phyloP scores from a whole-genome alignment of 2,329 filamentous ascomycete genomes.

The Aspergillus sp. region DNA sequence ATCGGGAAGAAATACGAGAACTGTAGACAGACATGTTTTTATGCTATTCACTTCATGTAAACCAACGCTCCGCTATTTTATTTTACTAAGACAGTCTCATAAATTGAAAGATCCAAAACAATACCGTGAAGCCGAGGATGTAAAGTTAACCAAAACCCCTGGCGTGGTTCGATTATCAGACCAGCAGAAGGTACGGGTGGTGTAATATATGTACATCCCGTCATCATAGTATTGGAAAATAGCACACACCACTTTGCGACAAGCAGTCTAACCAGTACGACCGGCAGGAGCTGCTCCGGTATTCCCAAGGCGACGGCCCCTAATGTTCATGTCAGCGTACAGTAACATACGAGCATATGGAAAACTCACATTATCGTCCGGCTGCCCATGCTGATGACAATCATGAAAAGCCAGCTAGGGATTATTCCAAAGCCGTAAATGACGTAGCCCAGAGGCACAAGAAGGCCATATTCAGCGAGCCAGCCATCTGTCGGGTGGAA shows the following conservation, averaged over 20 bases:
- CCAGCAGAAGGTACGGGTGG: conserved; percentile 18
- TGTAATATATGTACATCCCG: conserved; percentile 38
- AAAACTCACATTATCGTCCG: conserved; percentile 60
- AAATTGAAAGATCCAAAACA: neutral
- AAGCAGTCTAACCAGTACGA: conserved; percentile 20
- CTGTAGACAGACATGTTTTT: neutral
- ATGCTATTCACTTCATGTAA: neutral
- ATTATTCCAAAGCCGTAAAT: conserved; percentile 58
- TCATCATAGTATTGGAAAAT: conserved; percentile 17
- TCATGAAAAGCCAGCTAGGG: conserved; percentile 66
- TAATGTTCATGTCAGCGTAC: conserved; percentile 15
- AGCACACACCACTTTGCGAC: conserved; percentile 12
- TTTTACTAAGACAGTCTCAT: neutral
- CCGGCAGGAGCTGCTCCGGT: conserved; percentile 16
- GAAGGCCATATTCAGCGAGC: conserved; percentile 54
- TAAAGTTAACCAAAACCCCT: conserved; percentile 6
- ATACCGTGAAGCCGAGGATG: conserved; percentile 6
- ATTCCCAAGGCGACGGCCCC: conserved; percentile 31
- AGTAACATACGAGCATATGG: neutral
- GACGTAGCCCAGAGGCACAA: conserved; percentile 55
- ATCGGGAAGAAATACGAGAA: neutral
- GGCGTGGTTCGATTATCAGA: conserved; percentile 16
- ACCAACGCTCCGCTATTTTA: neutral
- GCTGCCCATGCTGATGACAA: conserved; percentile 61
- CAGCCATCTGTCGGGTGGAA: conserved; percentile 63